Percentiles rank a stretch among this genome's conserved stretches.
These are phyloP conservation scores for Debaryomyces sp. DNA, from an alignment of 1,139 yeast species.

Conservation along the genomic window DNA sequence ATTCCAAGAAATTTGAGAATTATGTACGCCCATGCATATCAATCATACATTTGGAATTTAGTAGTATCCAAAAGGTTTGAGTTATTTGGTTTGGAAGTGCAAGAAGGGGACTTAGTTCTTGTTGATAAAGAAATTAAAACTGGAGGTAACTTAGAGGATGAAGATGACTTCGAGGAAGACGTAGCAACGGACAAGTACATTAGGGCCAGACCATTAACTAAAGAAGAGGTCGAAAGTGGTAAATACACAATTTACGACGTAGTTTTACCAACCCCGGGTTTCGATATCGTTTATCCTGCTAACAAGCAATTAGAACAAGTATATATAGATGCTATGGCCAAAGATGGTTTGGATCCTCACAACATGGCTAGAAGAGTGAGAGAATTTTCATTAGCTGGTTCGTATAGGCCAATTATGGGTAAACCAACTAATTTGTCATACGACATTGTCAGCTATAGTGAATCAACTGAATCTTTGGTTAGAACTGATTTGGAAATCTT, in stretches of 20 bases:
- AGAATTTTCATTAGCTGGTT: constrained; percentile 91
- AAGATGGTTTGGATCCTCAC: constrained; percentile 81
- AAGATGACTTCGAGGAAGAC: constrained; percentile 65
- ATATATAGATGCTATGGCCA: constrained; percentile 74
- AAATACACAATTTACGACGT: constrained; percentile 76
- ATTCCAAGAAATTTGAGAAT: constrained; percentile 90
- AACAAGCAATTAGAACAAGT: constrained; percentile 61
- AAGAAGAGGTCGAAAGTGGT: constrained; percentile 65
- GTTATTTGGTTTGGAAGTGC: constrained; percentile 67
- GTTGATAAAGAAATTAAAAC: constrained; percentile 34
- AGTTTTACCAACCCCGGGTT: constrained; percentile 94
- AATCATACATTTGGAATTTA: constrained; percentile 90
- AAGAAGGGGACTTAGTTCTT: constrained; percentile 82
- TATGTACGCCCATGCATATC: constrained; percentile 98
- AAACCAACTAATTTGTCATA: constrained; percentile 69
- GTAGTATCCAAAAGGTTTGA: constrained; percentile 81
- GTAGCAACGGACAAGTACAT: constrained; percentile 53
- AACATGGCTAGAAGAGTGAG: constrained; percentile 82
- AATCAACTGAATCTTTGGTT: constrained; percentile 69
- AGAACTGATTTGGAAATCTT: constrained; percentile 81
- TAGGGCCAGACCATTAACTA: constrained; percentile 71
- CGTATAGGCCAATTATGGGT: constrained; percentile 77
- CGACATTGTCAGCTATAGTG: constrained; percentile 61
- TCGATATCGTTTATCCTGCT: constrained; percentile 79
- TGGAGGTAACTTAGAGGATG: constrained; percentile 34